Evolutionary conservation across 257 asterid species (phyloP).

Genomic region (Nicotiana benthamiana): DNA sequence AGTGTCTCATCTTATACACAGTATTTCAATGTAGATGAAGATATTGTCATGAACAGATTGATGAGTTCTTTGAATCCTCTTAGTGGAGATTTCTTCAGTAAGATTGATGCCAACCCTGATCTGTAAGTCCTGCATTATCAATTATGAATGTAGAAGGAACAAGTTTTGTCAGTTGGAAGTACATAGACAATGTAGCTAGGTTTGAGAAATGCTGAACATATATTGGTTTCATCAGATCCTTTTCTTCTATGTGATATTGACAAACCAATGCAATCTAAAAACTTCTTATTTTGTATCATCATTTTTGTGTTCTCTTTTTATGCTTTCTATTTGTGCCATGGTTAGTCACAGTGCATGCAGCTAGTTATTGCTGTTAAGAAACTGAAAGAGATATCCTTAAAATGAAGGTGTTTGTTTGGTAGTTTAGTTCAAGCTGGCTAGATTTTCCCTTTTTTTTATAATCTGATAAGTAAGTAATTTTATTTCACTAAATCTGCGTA

Average conservation of each 20-base stretch:
- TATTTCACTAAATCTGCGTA: neutral
- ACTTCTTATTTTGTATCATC: neutral
- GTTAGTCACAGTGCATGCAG: neutral
- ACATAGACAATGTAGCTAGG: neutral
- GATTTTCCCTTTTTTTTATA: neutral
- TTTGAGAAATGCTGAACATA: neutral
- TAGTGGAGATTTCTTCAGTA: slow-evolving; percentile 77
- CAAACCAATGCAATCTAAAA: neutral
- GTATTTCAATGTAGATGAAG: slow-evolving; percentile 90
- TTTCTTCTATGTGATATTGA: neutral
- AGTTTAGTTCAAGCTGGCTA: neutral
- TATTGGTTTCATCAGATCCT: neutral
- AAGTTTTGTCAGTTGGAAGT: neutral
- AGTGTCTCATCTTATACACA: slow-evolving; percentile 78
- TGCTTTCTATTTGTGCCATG: neutral
- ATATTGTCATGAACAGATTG: slow-evolving; percentile 81
- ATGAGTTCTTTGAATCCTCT: slow-evolving; percentile 75
- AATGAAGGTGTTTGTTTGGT: neutral
- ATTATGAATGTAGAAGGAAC: neutral
- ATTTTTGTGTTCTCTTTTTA: neutral
- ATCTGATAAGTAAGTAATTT: neutral
- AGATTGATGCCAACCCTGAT: slow-evolving; percentile 94
- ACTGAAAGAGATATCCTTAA: neutral
- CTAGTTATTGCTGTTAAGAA: neutral
- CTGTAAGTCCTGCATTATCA: slow-evolving; percentile 52